Conservation (phyloP, 2,329 filamentous ascomycete genomes). For the Claviceps fusiformis region DNA sequence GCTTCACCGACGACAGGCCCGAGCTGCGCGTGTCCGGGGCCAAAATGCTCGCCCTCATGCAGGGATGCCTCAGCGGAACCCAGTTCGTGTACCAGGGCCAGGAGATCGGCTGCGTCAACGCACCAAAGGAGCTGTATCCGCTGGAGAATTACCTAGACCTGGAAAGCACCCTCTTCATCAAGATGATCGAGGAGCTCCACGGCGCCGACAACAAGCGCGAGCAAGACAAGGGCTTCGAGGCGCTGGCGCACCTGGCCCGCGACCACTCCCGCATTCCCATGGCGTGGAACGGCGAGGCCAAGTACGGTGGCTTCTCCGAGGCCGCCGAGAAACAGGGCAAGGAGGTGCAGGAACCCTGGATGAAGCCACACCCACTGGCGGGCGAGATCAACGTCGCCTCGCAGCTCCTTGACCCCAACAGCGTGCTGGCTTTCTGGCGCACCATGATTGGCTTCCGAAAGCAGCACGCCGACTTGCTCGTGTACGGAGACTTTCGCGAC, state of each 20-base stretch:
- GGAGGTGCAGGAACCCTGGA: constrained; percentile 18
- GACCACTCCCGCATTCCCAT: constrained; percentile 56
- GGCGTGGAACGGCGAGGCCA: constrained; percentile 39
- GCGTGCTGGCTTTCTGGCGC: constrained; percentile 21
- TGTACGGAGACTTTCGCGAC: constrained; percentile 21
- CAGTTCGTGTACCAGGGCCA: constrained; percentile 56
- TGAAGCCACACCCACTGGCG: constrained; percentile 19
- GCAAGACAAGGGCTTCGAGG: constrained; percentile 21
- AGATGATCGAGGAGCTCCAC: constrained; percentile 17
- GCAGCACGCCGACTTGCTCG: constrained; percentile 18
- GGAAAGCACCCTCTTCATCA: constrained; percentile 30
- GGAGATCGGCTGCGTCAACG: constrained; percentile 51
- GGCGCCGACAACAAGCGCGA: constrained; percentile 17
- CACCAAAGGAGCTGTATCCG: constrained; percentile 43
- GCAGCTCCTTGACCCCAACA: constrained; percentile 30
- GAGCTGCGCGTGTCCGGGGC: constrained; percentile 33
- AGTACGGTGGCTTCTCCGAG: constrained; percentile 22
- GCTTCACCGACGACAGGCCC: constrained; percentile 37
- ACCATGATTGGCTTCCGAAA: constrained; percentile 16
- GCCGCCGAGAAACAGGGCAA: constrained; percentile 19
- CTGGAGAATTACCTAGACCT: constrained; percentile 38
- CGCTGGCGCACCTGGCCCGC: constrained; percentile 25
- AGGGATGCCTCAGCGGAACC: constrained; percentile 40
- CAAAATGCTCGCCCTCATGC: constrained; percentile 45
- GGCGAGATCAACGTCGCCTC: constrained; percentile 39